phyloP scores from a whole-genome alignment of 1,139 yeast species.

The Zygoascus sp. region DNA sequence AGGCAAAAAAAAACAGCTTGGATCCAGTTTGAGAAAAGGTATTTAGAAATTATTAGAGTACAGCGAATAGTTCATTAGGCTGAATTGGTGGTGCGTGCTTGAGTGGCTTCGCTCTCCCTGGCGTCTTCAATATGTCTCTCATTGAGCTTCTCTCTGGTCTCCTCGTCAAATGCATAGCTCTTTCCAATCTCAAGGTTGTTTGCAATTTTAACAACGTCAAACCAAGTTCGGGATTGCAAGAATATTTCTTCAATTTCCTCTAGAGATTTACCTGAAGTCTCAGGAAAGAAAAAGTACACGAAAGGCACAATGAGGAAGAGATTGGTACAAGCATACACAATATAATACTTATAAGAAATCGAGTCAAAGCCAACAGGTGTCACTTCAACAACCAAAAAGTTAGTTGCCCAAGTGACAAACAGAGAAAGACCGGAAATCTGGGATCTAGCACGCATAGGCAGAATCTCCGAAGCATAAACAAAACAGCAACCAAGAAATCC shows the following conservation, averaged over 20 bases:
- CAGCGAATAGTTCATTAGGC: background rate
- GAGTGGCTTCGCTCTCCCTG: background rate
- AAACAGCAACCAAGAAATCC: conserved; percentile 26
- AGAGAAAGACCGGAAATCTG: conserved; percentile 47
- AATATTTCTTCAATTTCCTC: conserved; percentile 45
- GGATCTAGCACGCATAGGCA: conserved; percentile 59
- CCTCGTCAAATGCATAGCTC: conserved; percentile 2
- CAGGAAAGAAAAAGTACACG: conserved; percentile 45
- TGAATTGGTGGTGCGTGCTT: background rate
- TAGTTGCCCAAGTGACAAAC: conserved; percentile 42
- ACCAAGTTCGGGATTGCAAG: conserved; percentile 5
- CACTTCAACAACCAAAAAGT: conserved; percentile 41
- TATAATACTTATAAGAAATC: conserved; percentile 37
- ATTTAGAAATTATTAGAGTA: background rate
- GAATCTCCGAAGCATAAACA: conserved; percentile 53
- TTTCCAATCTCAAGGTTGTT: conserved; percentile 1
- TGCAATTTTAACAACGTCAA: conserved; percentile 10
- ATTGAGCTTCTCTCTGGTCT: background rate
- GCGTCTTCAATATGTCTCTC: background rate
- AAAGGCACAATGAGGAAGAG: conserved; percentile 27
- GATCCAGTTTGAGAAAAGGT: no score
- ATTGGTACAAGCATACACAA: conserved; percentile 34
- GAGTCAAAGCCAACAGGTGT: conserved; percentile 40
- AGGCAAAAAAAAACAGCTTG: no score
- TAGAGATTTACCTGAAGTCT: conserved; percentile 38